Conservation (phyloP, 495 filamentous ascomycete genomes). For the Mytilinidion resinicola region DNA sequence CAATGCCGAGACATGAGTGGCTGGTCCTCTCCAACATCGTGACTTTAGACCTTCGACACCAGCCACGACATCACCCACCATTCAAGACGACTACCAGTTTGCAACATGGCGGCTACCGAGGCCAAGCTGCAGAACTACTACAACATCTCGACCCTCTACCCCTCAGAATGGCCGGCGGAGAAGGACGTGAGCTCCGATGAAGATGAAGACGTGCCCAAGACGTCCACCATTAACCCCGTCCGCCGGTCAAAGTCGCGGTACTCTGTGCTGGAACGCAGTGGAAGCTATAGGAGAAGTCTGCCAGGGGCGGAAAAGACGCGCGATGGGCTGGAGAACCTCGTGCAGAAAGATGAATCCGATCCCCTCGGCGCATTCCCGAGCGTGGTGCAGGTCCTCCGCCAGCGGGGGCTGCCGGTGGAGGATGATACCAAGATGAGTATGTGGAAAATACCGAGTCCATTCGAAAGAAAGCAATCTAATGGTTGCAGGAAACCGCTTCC, state of each 20-base stretch:
- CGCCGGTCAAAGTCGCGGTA: conserved; percentile 70
- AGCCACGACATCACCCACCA: too few relatives aligned
- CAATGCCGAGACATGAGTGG: too few relatives aligned
- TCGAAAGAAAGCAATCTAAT: background rate
- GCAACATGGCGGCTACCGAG: conserved; percentile 39
- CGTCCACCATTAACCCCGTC: conserved; percentile 20
- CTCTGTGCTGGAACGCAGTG: conserved; percentile 70
- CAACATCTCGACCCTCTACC: conserved; percentile 71
- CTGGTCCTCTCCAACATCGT: too few relatives aligned
- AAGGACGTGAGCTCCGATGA: conserved; percentile 66
- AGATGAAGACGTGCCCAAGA: conserved; percentile 45
- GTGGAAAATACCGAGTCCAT: conserved; percentile 28
- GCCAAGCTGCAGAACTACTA: conserved; percentile 81
- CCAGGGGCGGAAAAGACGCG: conserved; percentile 63
- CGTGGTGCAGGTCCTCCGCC: conserved; percentile 72
- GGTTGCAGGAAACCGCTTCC: conserved; percentile 70
- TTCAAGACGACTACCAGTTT: too few relatives aligned
- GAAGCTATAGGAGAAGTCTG: conserved; percentile 59
- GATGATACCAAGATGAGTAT: conserved; percentile 72
- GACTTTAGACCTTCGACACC: too few relatives aligned
- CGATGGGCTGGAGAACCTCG: conserved; percentile 64
- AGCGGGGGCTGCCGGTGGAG: conserved; percentile 72
- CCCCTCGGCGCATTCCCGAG: conserved; percentile 75
- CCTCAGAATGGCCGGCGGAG: conserved; percentile 78
- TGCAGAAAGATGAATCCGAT: conserved; percentile 86